Percentiles rank a stretch among this genome's conserved stretches.
These are phyloP conservation scores for Fusarium piperis DNA, from an alignment of 2,329 filamentous ascomycete genomes.

Conservation along the genomic window DNA sequence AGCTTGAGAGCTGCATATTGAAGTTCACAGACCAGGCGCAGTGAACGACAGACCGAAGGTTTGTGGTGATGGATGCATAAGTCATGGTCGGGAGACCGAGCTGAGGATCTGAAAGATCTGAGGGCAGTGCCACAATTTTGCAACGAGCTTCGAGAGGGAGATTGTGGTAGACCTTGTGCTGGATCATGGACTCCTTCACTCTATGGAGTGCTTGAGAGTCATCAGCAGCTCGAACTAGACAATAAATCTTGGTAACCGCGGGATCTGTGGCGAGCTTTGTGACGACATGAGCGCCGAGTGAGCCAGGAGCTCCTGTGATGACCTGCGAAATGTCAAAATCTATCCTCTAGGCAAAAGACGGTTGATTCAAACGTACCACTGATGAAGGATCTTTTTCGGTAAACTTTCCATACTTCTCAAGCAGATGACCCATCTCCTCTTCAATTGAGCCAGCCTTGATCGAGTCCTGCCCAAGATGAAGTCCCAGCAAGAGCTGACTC, in stretches of 20 bases:
- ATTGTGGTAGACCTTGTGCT: not conserved
- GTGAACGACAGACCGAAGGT: constrained; percentile 58
- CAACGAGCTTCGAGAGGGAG: constrained; percentile 29
- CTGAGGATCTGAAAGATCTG: constrained; percentile 11
- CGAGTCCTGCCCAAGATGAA: constrained; percentile 48
- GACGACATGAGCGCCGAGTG: constrained; percentile 66
- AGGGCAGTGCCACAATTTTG: constrained; percentile 23
- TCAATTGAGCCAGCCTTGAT: constrained; percentile 30
- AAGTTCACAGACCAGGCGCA: constrained; percentile 67
- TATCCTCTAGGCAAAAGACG: not conserved
- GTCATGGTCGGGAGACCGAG: constrained; percentile 26
- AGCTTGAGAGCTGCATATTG: constrained; percentile 60
- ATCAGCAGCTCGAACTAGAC: constrained; percentile 17
- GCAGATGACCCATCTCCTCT: constrained; percentile 41
- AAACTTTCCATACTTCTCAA: constrained; percentile 31
- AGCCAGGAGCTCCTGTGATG: constrained; percentile 69
- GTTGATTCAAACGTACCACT: not conserved
- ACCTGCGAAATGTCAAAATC: not conserved
- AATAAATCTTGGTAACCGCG: constrained; percentile 62
- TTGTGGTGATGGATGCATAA: constrained; percentile 39
- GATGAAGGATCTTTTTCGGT: not conserved
- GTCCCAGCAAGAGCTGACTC: constrained; percentile 53
- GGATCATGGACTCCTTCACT: not conserved
- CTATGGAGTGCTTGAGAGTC: constrained; percentile 5
- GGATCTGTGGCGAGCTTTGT: constrained; percentile 65